Conservation (phyloP, 2,329 filamentous ascomycete genomes). For the Penicillium sp. region DNA sequence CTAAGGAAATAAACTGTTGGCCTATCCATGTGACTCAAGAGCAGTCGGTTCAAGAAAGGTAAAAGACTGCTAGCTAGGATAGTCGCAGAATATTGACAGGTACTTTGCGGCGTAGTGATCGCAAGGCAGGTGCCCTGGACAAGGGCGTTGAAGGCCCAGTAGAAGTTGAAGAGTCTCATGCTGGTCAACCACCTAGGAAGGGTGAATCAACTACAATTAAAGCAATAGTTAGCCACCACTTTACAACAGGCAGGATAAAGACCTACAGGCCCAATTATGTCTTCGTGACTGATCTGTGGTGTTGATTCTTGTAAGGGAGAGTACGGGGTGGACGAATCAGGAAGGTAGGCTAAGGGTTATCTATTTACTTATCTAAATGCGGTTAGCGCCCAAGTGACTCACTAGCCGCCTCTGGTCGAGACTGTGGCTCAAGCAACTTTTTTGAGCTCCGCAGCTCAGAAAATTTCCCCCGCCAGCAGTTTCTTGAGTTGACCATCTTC, state of each 20-base stretch:
- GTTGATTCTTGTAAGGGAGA: neutral
- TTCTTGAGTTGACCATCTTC: neutral
- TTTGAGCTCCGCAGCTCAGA: slow-evolving; percentile 27
- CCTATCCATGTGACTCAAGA: neutral
- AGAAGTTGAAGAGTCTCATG: neutral
- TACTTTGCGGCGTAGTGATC: neutral
- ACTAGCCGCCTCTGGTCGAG: slow-evolving; percentile 17
- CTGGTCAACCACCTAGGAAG: neutral
- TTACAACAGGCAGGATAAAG: neutral
- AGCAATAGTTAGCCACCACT: neutral
- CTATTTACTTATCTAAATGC: neutral
- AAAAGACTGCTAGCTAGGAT: neutral
- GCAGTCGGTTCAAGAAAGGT: neutral
- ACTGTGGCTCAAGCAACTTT: slow-evolving; percentile 13
- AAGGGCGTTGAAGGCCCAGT: neutral
- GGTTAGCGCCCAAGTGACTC: slow-evolving; percentile 10
- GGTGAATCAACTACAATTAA: neutral
- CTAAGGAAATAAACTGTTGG: slow-evolving; percentile 5
- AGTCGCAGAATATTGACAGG: neutral
- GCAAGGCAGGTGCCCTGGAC: slow-evolving; percentile 15
- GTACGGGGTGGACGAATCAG: slow-evolving; percentile 3
- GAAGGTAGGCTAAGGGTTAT: neutral
- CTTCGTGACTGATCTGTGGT: neutral
- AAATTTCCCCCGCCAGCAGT: slow-evolving; percentile 27
- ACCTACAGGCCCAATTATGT: neutral